Percentiles rank a stretch among this genome's conserved stretches.
Evolutionary conservation across 73 alveolate species (phyloP).

Genomic region (Tetrahymena malaccensis): DNA sequence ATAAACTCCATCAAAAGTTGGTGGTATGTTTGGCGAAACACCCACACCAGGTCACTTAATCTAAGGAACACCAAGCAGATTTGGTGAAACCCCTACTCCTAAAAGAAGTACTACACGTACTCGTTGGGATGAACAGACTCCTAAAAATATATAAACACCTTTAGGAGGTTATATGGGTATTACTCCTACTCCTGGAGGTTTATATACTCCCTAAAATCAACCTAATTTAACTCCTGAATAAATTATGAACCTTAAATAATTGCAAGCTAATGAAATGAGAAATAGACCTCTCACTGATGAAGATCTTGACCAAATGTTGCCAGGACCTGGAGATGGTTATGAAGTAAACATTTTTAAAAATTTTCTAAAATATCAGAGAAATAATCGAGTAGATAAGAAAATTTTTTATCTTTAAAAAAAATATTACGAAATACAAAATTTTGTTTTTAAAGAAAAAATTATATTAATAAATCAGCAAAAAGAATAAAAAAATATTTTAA

Average conservation of each 20-base stretch:
- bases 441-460: background rate
- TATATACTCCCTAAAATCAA: constrained; percentile 9
- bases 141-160: constrained; percentile 6
- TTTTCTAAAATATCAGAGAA: background rate
- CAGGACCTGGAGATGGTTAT: constrained; percentile 38
- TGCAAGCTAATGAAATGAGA: constrained; percentile 86
- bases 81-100: constrained; percentile 46
- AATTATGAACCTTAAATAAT: constrained; percentile 52
- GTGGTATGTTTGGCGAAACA: constrained; percentile 42
- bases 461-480: background rate
- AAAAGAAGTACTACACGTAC: constrained; percentile 18
- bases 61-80: constrained; percentile 22
- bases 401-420: background rate
- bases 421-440: background rate
- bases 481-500: background rate
- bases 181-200: constrained; percentile 40
- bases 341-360: constrained; percentile 22
- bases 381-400: background rate
- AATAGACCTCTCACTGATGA: constrained; percentile 92
- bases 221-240: constrained; percentile 44
- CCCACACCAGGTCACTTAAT: constrained; percentile 41
- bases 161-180: constrained; percentile 26
- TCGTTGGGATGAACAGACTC: constrained; percentile 36
- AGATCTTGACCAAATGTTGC: constrained; percentile 45
- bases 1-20: constrained; percentile 11